phyloP scores from a whole-genome alignment of 345 rosid species.

The Garcia nutans region DNA sequence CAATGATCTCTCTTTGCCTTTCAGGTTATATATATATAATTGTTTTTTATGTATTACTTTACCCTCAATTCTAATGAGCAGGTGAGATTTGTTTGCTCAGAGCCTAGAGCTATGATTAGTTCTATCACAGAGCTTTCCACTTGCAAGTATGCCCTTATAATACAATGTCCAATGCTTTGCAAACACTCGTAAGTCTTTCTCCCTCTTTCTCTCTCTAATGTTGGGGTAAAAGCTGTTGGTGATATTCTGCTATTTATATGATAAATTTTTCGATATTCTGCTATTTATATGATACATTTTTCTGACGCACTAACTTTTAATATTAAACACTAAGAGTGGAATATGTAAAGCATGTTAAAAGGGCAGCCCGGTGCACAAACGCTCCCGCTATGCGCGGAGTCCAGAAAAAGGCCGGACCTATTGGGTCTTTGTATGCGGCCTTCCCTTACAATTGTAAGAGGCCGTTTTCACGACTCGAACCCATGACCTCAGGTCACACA shows the following conservation, averaged over 20 bases:
- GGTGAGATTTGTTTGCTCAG: slow-evolving; percentile 97
- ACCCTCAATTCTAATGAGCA: slow-evolving; percentile 28
- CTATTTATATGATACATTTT: not conserved
- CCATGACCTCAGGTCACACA: no score
- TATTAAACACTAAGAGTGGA: not conserved
- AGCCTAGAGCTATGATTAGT: slow-evolving; percentile 83
- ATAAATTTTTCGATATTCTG: not conserved
- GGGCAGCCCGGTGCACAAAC: no score
- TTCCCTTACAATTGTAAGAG: no score
- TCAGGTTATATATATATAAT: not conserved
- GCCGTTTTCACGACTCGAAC: no score
- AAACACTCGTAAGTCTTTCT: slow-evolving; percentile 73
- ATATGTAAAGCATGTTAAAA: no score
- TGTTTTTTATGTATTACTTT: not conserved
- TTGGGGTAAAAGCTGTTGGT: not conserved
- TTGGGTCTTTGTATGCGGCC: no score
- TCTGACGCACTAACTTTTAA: not conserved
- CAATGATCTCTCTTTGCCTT: not conserved
- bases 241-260: not conserved
- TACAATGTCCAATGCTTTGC: slow-evolving; percentile 83
- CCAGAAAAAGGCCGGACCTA: no score
- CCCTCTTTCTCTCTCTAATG: slow-evolving; percentile 2
- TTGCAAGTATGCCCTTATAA: slow-evolving; percentile 88
- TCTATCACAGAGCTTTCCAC: slow-evolving; percentile 92
- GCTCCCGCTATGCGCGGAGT: no score